A percentile compares a stretch with the other conserved stretches of the same genome.
phyloP scores from a whole-genome alignment of 768 basidiomycete genomes.

The Russula olivacea region DNA sequence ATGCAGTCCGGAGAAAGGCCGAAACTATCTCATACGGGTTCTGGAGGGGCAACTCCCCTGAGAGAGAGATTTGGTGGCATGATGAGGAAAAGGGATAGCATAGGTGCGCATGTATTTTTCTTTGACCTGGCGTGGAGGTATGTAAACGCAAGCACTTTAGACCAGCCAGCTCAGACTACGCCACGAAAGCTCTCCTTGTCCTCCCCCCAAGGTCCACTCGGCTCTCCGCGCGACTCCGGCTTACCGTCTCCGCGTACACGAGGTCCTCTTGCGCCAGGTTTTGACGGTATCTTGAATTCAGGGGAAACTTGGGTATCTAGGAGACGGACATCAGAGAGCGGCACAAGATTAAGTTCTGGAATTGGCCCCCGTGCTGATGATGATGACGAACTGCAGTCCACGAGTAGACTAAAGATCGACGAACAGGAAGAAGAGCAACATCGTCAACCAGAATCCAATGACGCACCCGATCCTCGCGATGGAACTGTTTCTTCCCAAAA shows the following conservation, averaged over 20 bases:
- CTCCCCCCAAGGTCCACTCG: constrained; percentile 46
- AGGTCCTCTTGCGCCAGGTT: constrained; percentile 50
- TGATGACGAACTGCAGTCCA: constrained; percentile 37
- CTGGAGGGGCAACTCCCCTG: constrained; percentile 48
- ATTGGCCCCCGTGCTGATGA: constrained; percentile 36
- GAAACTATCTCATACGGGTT: constrained; percentile 46
- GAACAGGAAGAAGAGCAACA: constrained; percentile 49
- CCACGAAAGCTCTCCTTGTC: constrained; percentile 70
- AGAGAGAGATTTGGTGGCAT: constrained; percentile 60
- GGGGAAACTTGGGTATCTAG: constrained; percentile 67
- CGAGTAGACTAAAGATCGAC: constrained; percentile 45
- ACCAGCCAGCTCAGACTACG: constrained; percentile 48
- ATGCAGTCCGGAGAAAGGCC: constrained; percentile 53
- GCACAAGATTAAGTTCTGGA: constrained; percentile 39
- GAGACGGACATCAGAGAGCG: constrained; percentile 55
- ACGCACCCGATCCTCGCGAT: background rate
- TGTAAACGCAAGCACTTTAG: constrained; percentile 34
- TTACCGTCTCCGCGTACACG: constrained; percentile 63
- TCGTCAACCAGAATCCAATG: background rate
- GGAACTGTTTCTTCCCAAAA: background rate
- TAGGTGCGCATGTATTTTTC: constrained; percentile 42
- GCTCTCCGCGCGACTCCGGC: constrained; percentile 53
- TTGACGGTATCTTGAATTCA: constrained; percentile 64
- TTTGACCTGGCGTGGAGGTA: background rate
- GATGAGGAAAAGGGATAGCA: constrained; percentile 61